Evolutionary conservation across 345 rosid genomes (phyloP).

Genomic region (Cardamine chenopodiifolia): DNA sequence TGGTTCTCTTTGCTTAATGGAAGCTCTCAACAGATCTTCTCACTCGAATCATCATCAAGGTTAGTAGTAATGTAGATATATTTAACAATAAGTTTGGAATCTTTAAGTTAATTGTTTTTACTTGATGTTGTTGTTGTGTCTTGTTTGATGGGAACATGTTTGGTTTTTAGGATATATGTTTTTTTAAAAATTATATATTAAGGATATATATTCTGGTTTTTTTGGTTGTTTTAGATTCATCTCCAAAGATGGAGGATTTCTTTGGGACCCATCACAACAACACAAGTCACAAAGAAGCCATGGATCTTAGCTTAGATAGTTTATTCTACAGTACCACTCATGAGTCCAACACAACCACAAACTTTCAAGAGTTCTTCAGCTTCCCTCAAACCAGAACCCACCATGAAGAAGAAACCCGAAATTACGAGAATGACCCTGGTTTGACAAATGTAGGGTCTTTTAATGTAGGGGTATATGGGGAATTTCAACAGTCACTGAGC

Average conservation of each 20-base stretch:
- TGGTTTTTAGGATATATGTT: slow-evolving; percentile 32
- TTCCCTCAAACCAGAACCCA: slow-evolving; percentile 54
- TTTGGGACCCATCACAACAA: slow-evolving; percentile 83
- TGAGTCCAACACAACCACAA: slow-evolving; percentile 43
- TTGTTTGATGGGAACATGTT: slow-evolving; percentile 38
- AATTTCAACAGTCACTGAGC: slow-evolving; percentile 84
- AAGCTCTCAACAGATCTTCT: slow-evolving; percentile 71
- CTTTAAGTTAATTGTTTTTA: background rate
- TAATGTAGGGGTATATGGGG: slow-evolving; percentile 65
- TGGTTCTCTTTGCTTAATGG: slow-evolving; percentile 92
- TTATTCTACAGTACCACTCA: slow-evolving; percentile 53
- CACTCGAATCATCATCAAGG: slow-evolving; percentile 58
- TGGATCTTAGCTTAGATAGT: slow-evolving; percentile 79
- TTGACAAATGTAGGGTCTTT: slow-evolving; percentile 58
- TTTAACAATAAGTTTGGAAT: background rate
- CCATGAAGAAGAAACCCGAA: slow-evolving; percentile 45
- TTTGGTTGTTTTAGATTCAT: slow-evolving; percentile 50
- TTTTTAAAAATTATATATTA: slow-evolving; percentile 23
- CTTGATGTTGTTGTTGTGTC: slow-evolving; percentile 10
- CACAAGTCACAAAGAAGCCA: slow-evolving; percentile 60
- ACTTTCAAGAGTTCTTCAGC: slow-evolving; percentile 46
- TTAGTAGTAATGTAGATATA: slow-evolving; percentile 29
- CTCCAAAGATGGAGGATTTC: slow-evolving; percentile 91
- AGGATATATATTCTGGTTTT: slow-evolving; percentile 35
- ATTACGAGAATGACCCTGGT: slow-evolving; percentile 51